Conservation (phyloP, 495 filamentous ascomycete species). For the Xylaria curta region DNA sequence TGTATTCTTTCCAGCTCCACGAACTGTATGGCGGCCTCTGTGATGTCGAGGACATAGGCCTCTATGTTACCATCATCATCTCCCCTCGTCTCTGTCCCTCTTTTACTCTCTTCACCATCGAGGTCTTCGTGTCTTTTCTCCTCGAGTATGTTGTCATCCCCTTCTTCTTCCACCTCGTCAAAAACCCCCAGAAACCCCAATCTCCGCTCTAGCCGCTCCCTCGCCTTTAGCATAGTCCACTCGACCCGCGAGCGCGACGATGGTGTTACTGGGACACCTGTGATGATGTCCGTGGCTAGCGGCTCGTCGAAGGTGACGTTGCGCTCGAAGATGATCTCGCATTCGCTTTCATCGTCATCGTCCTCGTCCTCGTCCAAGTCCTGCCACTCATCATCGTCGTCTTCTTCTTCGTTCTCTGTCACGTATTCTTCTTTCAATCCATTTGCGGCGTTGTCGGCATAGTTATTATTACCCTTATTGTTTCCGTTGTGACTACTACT, state of each 20-base stretch:
- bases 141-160: background rate
- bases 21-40: background rate
- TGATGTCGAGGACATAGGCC: conserved; percentile 7
- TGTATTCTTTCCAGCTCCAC: background rate
- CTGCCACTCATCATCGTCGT: conserved; percentile 11
- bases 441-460: background rate
- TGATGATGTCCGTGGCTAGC: conserved; percentile 16
- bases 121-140: background rate
- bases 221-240: conserved; percentile 4
- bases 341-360: background rate
- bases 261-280: background rate
- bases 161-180: background rate
- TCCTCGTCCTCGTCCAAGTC: background rate
- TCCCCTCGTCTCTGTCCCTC: background rate
- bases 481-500: background rate
- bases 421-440: background rate
- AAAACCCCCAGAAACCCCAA: background rate
- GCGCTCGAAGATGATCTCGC: conserved; percentile 15
- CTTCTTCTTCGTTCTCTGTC: background rate
- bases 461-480: background rate
- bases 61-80: background rate
- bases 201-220: background rate
- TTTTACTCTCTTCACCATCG: background rate
- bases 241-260: conserved; percentile 19
- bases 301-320: conserved; percentile 21